Conservation (phyloP, 495 filamentous ascomycete species). For the Aspergillus sparsus region DNA sequence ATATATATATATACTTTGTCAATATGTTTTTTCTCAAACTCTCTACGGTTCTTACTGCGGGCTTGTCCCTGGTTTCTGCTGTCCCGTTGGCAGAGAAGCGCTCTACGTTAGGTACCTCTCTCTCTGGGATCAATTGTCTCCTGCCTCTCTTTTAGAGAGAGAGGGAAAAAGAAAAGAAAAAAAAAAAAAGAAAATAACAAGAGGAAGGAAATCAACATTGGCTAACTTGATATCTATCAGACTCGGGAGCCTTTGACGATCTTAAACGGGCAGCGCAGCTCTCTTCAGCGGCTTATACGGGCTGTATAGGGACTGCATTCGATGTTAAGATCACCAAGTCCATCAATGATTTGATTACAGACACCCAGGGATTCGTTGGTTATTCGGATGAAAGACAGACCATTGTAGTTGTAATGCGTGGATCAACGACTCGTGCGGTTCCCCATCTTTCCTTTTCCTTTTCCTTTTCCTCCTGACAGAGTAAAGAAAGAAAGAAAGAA, state of each 20-base stretch:
- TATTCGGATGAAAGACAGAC: slow-evolving; percentile 32
- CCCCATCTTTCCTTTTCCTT: not conserved
- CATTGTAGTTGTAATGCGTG: slow-evolving; percentile 37
- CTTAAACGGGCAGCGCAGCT: slow-evolving; percentile 36
- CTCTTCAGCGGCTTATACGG: slow-evolving; percentile 37
- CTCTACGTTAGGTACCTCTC: not conserved
- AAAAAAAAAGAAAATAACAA: not conserved
- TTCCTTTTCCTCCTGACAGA: no score
- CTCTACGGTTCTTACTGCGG: not conserved
- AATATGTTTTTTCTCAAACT: slow-evolving; percentile 1
- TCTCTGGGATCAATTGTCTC: not conserved
- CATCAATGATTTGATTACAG: slow-evolving; percentile 28
- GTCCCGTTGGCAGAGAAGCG: not conserved
- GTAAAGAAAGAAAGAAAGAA: not conserved
- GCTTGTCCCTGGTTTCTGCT: slow-evolving; percentile 2
- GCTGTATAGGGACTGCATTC: slow-evolving; percentile 32
- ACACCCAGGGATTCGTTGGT: slow-evolving; percentile 37
- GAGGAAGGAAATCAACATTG: not conserved
- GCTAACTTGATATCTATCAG: slow-evolving; percentile 13
- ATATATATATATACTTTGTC: not conserved
- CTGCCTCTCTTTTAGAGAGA: not conserved
- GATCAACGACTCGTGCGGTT: slow-evolving; percentile 31
- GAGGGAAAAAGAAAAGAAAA: not conserved
- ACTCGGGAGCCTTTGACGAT: slow-evolving; percentile 25
- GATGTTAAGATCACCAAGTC: slow-evolving; percentile 38